phyloP scores from a whole-genome alignment of 2,329 filamentous ascomycete genomes.

The Fusarium poae region DNA sequence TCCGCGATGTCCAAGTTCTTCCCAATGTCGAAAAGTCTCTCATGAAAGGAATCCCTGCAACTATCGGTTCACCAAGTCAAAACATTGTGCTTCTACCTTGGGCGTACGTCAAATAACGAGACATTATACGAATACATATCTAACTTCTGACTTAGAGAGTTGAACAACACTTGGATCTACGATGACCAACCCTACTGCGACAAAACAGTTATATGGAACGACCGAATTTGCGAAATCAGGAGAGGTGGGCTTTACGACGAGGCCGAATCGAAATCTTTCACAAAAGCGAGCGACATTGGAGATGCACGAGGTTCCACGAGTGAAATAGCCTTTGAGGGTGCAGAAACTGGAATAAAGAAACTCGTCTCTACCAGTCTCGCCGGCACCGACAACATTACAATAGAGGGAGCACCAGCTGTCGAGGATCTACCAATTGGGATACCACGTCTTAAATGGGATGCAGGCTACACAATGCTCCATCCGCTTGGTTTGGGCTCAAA shows the following conservation, averaged over 20 bases:
- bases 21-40: conserved; percentile 44
- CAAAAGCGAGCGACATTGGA: conserved; percentile 29
- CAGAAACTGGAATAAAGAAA: conserved; percentile 44
- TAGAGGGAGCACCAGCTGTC: conserved; percentile 16
- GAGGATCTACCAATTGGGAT: conserved; percentile 45
- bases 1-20: conserved; percentile 46
- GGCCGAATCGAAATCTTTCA: conserved; percentile 25
- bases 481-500: conserved; percentile 50
- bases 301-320: conserved; percentile 33
- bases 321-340: conserved; percentile 35
- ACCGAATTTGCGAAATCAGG: conserved; percentile 49
- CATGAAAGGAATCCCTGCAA: conserved; percentile 48
- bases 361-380: conserved; percentile 42
- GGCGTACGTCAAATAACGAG: conserved; percentile 40
- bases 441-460: conserved; percentile 48
- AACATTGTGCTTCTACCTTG: conserved; percentile 50
- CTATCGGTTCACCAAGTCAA: conserved; percentile 47
- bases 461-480: conserved; percentile 50
- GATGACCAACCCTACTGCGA: conserved; percentile 50
- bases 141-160: conserved; percentile 41
- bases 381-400: conserved; percentile 38
- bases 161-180: conserved; percentile 54
- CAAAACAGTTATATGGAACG: conserved; percentile 49
- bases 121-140: accelerated
- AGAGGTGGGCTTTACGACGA: conserved; percentile 42